A percentile compares a stretch with the other conserved stretches of the same genome.
Conservation (phyloP, 805 yeast species). For the Cyberlindnera amylophila region DNA sequence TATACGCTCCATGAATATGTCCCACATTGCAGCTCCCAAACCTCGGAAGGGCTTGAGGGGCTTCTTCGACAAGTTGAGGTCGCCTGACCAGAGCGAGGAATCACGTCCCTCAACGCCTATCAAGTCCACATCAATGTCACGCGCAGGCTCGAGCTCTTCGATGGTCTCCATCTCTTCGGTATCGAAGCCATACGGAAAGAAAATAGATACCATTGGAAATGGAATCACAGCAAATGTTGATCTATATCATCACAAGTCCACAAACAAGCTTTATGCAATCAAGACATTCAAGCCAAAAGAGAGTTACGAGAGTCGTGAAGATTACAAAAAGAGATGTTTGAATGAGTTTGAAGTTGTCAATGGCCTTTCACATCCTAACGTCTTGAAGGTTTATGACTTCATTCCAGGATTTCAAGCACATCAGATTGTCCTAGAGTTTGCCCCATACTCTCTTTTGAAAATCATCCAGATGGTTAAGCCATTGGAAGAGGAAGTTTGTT, state of each 20-base stretch:
- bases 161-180: constrained; percentile 1
- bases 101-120: background rate
- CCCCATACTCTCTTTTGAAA: constrained; percentile 83
- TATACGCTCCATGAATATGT: background rate
- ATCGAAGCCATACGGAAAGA: constrained; percentile 17
- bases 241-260: constrained; percentile 23
- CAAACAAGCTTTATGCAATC: constrained; percentile 33
- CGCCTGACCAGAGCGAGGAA: background rate
- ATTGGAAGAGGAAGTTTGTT: constrained; percentile 57
- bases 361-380: constrained; percentile 62
- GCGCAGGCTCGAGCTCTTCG: background rate
- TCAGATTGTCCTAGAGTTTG: constrained; percentile 83
- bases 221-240: constrained; percentile 36
- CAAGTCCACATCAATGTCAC: constrained; percentile 1
- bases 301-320: constrained; percentile 53
- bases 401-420: constrained; percentile 53
- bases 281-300: constrained; percentile 43
- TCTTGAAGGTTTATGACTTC: constrained; percentile 72
- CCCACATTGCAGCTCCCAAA: background rate
- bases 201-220: constrained; percentile 22
- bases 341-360: constrained; percentile 78
- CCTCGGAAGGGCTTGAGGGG: background rate
- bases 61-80: background rate
- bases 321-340: constrained; percentile 67
- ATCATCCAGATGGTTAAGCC: constrained; percentile 80